These are phyloP conservation scores for Gossypium trilobum DNA, from an alignment of 441 rosid genomes.

Conservation along the genomic window DNA sequence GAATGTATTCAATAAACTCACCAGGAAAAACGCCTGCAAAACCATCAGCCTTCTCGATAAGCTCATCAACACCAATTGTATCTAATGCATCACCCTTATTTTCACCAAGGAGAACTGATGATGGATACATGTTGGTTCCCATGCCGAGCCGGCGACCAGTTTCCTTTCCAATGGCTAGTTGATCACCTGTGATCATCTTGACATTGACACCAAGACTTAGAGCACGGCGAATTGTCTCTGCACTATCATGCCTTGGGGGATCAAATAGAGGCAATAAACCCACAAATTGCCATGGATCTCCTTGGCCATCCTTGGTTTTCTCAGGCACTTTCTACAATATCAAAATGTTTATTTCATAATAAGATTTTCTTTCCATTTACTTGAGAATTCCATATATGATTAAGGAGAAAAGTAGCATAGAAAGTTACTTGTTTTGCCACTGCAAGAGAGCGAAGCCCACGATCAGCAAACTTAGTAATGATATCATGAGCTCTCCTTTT, in stretches of 20 bases:
- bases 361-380: background rate
- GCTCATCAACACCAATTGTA: slow-evolving; percentile 46
- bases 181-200: slow-evolving; percentile 77
- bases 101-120: slow-evolving; percentile 55
- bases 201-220: slow-evolving; percentile 64
- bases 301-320: slow-evolving; percentile 12
- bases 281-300: slow-evolving; percentile 44
- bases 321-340: slow-evolving; percentile 6
- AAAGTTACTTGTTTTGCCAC: slow-evolving; percentile 12
- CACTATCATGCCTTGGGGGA: slow-evolving; percentile 74
- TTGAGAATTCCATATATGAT: background rate
- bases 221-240: slow-evolving; percentile 59
- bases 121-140: slow-evolving; percentile 73
- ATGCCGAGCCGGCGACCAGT: slow-evolving; percentile 70
- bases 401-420: background rate
- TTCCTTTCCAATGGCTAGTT: slow-evolving; percentile 64
- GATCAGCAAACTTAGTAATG: slow-evolving; percentile 17
- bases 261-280: slow-evolving; percentile 65
- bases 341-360: background rate
- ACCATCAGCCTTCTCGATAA: slow-evolving; percentile 75
- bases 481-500: slow-evolving; percentile 13
- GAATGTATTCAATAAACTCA: background rate
- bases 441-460: slow-evolving; percentile 19
- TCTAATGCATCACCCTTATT: slow-evolving; percentile 33
- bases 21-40: slow-evolving; percentile 65